These are phyloP conservation scores for Rutidosis leptorrhynchoides DNA, from an alignment of 129 eudicot genomes.

Conservation along the genomic window DNA sequence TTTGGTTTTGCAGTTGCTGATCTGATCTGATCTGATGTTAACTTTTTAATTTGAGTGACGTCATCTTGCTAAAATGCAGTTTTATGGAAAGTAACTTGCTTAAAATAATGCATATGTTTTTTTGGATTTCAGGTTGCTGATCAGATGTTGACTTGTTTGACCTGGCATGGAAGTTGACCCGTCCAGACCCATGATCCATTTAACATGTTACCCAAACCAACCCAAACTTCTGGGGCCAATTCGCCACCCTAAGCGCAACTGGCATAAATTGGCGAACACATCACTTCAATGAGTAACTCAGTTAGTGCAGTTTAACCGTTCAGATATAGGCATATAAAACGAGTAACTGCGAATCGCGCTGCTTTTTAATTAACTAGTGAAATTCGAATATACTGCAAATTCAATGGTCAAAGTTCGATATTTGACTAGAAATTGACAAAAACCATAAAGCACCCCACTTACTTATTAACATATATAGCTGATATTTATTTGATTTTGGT, in stretches of 20 bases:
- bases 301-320: not conserved
- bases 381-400: constrained; percentile 17
- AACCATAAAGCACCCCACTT: constrained; percentile 18
- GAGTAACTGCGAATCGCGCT: too few species aligned
- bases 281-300: not conserved
- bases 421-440: constrained; percentile 22
- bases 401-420: constrained; percentile 18
- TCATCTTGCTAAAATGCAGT: not conserved
- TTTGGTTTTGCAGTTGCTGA: not conserved
- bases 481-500: constrained; percentile 10
- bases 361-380: not conserved
- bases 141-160: not conserved
- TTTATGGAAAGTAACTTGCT: not conserved
- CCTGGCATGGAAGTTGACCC: not conserved
- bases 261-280: not conserved
- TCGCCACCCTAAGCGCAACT: not conserved
- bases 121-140: not conserved
- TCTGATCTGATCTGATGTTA: not conserved
- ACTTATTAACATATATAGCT: not conserved
- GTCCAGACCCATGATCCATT: not conserved
- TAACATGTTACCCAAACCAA: not conserved
- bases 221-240: too few species aligned
- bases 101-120: not conserved
- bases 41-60: not conserved
- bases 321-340: too few species aligned